Conservation (phyloP, 2,329 filamentous ascomycete species). For the Atkinsonella texensis region DNA sequence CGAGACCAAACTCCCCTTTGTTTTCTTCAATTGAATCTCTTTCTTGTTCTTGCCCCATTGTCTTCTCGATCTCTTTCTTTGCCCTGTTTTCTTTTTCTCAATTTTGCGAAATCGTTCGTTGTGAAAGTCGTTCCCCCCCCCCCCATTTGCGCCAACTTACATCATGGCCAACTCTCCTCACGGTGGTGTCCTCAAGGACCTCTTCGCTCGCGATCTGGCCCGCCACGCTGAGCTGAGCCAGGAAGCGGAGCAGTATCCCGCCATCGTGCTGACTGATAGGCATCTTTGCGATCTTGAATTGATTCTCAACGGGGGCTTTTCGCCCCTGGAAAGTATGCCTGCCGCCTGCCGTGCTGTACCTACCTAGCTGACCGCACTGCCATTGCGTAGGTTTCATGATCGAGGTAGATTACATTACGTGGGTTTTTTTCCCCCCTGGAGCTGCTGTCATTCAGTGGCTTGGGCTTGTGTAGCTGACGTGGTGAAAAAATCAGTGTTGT, state of each 20-base stretch:
- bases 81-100: not conserved
- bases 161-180: conserved; percentile 62
- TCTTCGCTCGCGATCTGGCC: conserved; percentile 83
- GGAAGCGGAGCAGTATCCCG: conserved; percentile 79
- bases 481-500: conserved; percentile 54
- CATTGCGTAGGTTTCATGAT: conserved; percentile 75
- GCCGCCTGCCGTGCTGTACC: not conserved
- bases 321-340: conserved; percentile 78
- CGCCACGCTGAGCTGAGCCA: conserved; percentile 65
- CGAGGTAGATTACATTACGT: conserved; percentile 94
- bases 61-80: not conserved
- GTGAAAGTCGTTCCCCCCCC: too few relatives aligned
- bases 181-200: conserved; percentile 94
- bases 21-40: too few relatives aligned
- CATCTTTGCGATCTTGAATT: conserved; percentile 97
- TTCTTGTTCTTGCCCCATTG: not conserved
- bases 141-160: too few relatives aligned
- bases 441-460: too few relatives aligned
- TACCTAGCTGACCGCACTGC: conserved; percentile 2
- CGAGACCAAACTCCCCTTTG: conserved; percentile 2
- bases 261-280: conserved; percentile 76
- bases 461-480: not conserved
- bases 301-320: conserved; percentile 96
- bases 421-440: conserved; percentile 22
- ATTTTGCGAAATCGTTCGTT: too few relatives aligned